Conservation (phyloP, 352 stramenopile genomes). For the Phytophthora pinifolia region DNA sequence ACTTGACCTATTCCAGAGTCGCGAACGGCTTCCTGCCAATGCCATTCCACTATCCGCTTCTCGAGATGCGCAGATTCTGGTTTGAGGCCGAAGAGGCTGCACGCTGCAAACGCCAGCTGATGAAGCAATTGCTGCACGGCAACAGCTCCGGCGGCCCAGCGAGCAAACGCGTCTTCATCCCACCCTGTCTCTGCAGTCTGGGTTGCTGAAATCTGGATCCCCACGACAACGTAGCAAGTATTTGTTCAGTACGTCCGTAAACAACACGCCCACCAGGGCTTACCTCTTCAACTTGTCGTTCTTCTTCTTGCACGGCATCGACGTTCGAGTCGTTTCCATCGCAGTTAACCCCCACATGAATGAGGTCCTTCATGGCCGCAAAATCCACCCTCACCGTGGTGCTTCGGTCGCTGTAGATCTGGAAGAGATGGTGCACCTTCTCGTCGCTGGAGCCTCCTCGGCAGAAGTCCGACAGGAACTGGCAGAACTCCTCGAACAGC, state of each 20-base stretch:
- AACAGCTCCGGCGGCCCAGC: constrained; percentile 45
- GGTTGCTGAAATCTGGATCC: constrained; percentile 40
- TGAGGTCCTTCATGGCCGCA: constrained; percentile 46
- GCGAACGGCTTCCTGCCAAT: constrained; percentile 60
- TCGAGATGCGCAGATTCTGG: constrained; percentile 66
- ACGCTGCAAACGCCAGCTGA: constrained; percentile 74
- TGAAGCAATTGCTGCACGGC: constrained; percentile 57
- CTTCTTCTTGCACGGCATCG: constrained; percentile 36
- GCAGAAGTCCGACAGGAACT: constrained; percentile 76
- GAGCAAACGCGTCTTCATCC: constrained; percentile 48
- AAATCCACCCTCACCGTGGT: constrained; percentile 37
- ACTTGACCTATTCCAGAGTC: constrained; percentile 56
- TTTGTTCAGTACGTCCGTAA: not conserved
- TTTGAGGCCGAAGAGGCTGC: constrained; percentile 76
- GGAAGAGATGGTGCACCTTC: constrained; percentile 55
- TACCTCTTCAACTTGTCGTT: constrained; percentile 47
- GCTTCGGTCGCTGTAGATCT: constrained; percentile 48
- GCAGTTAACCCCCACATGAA: constrained; percentile 33
- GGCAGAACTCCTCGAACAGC: constrained; percentile 83
- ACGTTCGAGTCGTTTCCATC: constrained; percentile 15
- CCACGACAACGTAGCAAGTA: not conserved
- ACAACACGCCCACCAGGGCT: not conserved
- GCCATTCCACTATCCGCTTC: constrained; percentile 70
- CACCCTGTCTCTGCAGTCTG: constrained; percentile 39
- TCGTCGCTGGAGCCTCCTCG: constrained; percentile 40